Evolutionary conservation across 148 eudicot species (phyloP).

Genomic region (Bassia scoparia): DNA sequence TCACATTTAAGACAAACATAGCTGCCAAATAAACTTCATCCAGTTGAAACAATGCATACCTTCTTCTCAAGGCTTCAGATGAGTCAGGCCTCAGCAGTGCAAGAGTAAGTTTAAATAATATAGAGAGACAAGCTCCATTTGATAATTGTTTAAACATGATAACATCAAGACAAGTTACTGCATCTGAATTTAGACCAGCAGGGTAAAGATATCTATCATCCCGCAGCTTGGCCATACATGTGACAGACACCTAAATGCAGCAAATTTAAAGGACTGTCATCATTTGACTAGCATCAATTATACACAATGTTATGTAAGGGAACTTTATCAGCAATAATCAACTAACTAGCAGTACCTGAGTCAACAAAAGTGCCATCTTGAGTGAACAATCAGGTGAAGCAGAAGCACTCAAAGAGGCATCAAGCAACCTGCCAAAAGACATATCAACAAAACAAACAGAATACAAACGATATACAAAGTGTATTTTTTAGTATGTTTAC

Average conservation of each 20-base stretch:
- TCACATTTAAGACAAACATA: slow-evolving; percentile 8
- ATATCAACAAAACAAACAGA: too few species aligned
- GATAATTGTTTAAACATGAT: slow-evolving; percentile 80
- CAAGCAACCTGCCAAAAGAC: slow-evolving; percentile 78
- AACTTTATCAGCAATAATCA: not conserved
- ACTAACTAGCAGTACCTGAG: slow-evolving; percentile 53
- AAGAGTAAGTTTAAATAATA: slow-evolving; percentile 73
- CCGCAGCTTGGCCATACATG: slow-evolving; percentile 93
- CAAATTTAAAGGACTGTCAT: slow-evolving; percentile 17
- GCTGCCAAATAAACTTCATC: not conserved
- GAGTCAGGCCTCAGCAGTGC: slow-evolving; percentile 82
- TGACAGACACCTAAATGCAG: slow-evolving; percentile 64
- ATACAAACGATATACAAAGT: too few species aligned
- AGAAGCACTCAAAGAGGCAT: slow-evolving; percentile 77
- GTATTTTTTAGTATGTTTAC: slow-evolving; percentile 32
- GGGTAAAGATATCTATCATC: slow-evolving; percentile 77
- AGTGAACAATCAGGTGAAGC: slow-evolving; percentile 86
- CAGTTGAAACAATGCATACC: slow-evolving; percentile 44
- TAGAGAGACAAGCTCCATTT: slow-evolving; percentile 83
- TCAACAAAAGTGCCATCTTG: slow-evolving; percentile 80
- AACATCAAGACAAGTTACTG: slow-evolving; percentile 70
- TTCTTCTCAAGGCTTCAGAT: slow-evolving; percentile 89
- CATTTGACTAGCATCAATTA: not conserved
- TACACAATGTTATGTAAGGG: not conserved
- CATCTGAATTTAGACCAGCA: slow-evolving; percentile 61